A percentile compares a stretch with the other conserved stretches of the same genome.
phyloP scores from a whole-genome alignment of 176 grass and related monocot species.

The Otatea glauca region DNA sequence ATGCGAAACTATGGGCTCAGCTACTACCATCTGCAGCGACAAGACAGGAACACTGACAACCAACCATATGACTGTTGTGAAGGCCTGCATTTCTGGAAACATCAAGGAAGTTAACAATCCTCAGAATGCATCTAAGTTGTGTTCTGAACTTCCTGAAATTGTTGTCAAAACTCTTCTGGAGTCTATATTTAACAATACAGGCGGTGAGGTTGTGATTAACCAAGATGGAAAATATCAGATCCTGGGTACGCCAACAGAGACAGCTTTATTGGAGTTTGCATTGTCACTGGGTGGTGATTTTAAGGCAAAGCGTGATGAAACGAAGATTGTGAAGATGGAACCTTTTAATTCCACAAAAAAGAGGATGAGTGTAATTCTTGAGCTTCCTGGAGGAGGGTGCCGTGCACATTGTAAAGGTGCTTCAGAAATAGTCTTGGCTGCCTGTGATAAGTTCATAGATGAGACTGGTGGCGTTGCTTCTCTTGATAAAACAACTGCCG shows the following conservation, averaged over 20 bases:
- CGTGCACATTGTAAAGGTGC: slow-evolving; percentile 90
- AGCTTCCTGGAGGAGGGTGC: slow-evolving; percentile 64
- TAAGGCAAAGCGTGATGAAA: slow-evolving; percentile 65
- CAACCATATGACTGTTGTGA: slow-evolving; percentile 96
- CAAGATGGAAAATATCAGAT: slow-evolving; percentile 71
- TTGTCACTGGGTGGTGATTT: slow-evolving; percentile 90
- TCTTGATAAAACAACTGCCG: slow-evolving; percentile 63
- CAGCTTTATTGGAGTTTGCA: slow-evolving; percentile 91
- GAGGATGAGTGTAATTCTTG: slow-evolving; percentile 88
- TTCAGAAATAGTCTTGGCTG: slow-evolving; percentile 93
- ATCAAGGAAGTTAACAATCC: slow-evolving; percentile 59
- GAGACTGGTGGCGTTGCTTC: slow-evolving; percentile 57
- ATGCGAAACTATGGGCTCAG: slow-evolving; percentile 99
- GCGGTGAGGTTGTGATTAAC: slow-evolving; percentile 85
- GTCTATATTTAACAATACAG: slow-evolving; percentile 95
- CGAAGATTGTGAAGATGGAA: slow-evolving; percentile 81
- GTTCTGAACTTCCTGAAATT: slow-evolving; percentile 69
- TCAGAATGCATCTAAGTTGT: slow-evolving; percentile 60
- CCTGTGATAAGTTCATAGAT: slow-evolving; percentile 76
- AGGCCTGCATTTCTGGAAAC: slow-evolving; percentile 79
- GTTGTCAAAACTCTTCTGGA: slow-evolving; percentile 74
- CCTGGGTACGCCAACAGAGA: slow-evolving; percentile 85
- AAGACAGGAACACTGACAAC: slow-evolving; percentile 96
- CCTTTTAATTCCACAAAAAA: slow-evolving; percentile 98
- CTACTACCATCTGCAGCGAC: slow-evolving; percentile 94